A percentile compares a stretch with the other conserved stretches of the same genome.
Evolutionary conservation across 1,139 yeast genomes (phyloP).

Genomic region (Suhomyces guaymorum): DNA sequence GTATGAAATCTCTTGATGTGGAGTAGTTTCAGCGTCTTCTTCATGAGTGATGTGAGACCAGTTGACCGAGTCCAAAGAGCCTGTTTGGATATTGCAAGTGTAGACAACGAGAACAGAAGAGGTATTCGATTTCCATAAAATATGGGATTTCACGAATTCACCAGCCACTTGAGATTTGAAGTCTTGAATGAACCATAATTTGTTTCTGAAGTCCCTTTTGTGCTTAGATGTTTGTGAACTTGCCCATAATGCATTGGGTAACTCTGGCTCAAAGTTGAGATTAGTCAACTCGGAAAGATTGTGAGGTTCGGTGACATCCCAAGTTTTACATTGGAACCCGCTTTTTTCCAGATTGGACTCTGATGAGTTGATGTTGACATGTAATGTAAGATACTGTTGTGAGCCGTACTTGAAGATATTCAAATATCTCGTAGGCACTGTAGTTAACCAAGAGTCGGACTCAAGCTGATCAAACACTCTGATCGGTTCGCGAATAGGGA

Average conservation of each 20-base stretch:
- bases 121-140: conserved; percentile 67
- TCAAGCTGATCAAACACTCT: conserved; percentile 18
- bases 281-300: conserved; percentile 30
- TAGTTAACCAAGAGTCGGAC: conserved; percentile 30
- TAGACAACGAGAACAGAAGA: conserved; percentile 41
- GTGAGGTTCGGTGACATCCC: conserved; percentile 22
- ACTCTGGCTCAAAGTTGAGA: conserved; percentile 29
- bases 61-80: conserved; percentile 19
- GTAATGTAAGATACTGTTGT: conserved; percentile 20
- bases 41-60: conserved; percentile 21
- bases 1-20: conserved; percentile 34
- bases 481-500: conserved; percentile 20
- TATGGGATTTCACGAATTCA: conserved; percentile 26
- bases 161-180: conserved; percentile 31
- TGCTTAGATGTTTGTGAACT: conserved; percentile 3
- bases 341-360: conserved; percentile 16
- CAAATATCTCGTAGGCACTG: conserved; percentile 36
- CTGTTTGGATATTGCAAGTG: conserved; percentile 19
- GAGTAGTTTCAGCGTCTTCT: conserved; percentile 23
- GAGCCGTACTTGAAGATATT: conserved; percentile 16
- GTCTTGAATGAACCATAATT: conserved; percentile 52
- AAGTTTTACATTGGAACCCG: conserved; percentile 26
- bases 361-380: conserved; percentile 15
- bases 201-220: conserved; percentile 13
- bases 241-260: conserved; percentile 22